Evolutionary conservation across 1,139 yeast genomes (phyloP), one percentile per base, ranked within the genome.

Genomic region (Kodamaea derodonti): DNA sequence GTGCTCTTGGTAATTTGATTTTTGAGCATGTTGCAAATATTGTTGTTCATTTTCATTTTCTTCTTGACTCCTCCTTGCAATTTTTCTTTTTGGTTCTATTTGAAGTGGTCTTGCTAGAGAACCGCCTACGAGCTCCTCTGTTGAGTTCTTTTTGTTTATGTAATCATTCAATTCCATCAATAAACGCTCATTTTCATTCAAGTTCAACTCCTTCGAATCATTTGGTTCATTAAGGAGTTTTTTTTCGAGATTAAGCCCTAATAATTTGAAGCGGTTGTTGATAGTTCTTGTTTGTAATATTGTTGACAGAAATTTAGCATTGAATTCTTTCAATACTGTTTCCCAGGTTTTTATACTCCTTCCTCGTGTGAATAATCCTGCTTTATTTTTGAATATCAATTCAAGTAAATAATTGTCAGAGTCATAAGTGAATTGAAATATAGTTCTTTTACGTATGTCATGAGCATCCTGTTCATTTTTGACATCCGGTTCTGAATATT

Each of bases 321-420:
- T 60, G 36, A 58, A 59, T 30, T 55, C 53, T 14, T 39, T 39
- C 15, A 59, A 45, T 8, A 60, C 52, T 6, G 39, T 34, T 16
- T 51, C 53, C 65, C 65, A 60, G 1, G 62, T 59, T 37, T 51
- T 56, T 27, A 58, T 45, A 15, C 58, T 54, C 25, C 52, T 47
- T 2, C 65, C 65, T 30, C 64, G 38, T n/a, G 56, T 56, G 39
- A 55, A 58, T 3, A 60, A 43, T 20, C 52, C 59, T 16, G 49
- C 48, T 11, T 48, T 42, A 36, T 53, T 44, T 30, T 46, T 46
- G 34, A 39, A 43, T 14, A 59, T 54, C 27, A 58, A 41, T 18
- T 41, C 47, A 12, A 60, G 45, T 7, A 60, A 43, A 27, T 35
- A 39, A 20, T 52, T 49, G 33, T 60, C 65, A 4, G 56, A 44